Percentiles rank a stretch among this genome's conserved stretches.
Evolutionary conservation across 1,139 yeast genomes (phyloP).

Genomic region (Geotrichum klebahnii): DNA sequence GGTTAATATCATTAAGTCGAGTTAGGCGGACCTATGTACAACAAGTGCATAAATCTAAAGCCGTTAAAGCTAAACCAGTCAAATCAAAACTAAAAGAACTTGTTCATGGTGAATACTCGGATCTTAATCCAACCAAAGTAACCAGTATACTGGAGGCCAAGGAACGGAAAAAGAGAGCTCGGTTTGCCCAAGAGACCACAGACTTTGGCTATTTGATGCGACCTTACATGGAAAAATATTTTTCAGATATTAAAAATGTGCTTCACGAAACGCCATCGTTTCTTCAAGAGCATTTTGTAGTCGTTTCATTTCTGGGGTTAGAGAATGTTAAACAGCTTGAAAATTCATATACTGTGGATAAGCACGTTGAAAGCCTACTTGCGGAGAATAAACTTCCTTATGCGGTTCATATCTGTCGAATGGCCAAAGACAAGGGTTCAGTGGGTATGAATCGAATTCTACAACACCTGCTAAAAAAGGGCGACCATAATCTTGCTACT

Average conservation of each 20-base stretch:
- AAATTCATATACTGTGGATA: constrained; percentile 17
- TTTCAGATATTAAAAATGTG: constrained; percentile 12
- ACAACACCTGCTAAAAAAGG: constrained; percentile 8
- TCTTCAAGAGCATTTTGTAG: constrained; percentile 14
- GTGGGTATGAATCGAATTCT: constrained; percentile 21
- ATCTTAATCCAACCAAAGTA: not conserved
- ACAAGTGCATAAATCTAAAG: not conserved
- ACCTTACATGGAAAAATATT: constrained; percentile 19
- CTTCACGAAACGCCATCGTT: constrained; percentile 10
- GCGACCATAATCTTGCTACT: constrained; percentile 7
- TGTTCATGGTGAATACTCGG: constrained; percentile 1
- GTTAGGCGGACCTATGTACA: not conserved
- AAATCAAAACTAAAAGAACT: constrained; percentile 8
- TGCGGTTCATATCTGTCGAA: constrained; percentile 21
- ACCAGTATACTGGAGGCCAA: constrained; percentile 1
- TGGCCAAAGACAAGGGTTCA: constrained; percentile 20
- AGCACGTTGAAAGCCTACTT: constrained; percentile 15
- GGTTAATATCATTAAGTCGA: not conserved
- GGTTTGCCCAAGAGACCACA: constrained; percentile 9
- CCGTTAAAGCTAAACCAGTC: not conserved
- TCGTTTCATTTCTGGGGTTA: constrained; percentile 18
- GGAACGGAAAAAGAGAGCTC: constrained; percentile 13
- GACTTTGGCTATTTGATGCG: constrained; percentile 16
- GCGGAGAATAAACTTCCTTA: constrained; percentile 12
- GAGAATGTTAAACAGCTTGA: constrained; percentile 12